A percentile compares a stretch with the other conserved stretches of the same genome.
These are phyloP conservation scores for Cystobasidium onofrii DNA, from an alignment of 768 basidiomycete species.

Conservation along the genomic window DNA sequence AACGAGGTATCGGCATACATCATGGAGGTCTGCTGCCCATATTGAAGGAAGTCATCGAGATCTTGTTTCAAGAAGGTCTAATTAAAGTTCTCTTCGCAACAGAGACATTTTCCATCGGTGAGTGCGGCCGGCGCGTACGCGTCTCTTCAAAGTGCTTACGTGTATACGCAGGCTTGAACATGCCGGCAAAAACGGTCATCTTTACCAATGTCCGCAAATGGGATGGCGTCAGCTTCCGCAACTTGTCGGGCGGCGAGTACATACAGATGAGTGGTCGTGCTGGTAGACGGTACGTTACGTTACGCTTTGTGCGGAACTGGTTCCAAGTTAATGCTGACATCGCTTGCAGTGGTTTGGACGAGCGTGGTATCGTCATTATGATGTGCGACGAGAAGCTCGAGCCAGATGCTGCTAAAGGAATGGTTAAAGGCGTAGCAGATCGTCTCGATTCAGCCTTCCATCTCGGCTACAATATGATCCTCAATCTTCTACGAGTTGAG, in stretches of 20 bases:
- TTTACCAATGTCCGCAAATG: constrained; percentile 93
- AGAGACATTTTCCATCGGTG: constrained; percentile 94
- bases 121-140: background rate
- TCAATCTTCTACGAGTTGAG: constrained; percentile 97
- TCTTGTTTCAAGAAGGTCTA: constrained; percentile 93
- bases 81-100: constrained; percentile 98
- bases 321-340: background rate
- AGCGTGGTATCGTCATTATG: constrained; percentile 98
- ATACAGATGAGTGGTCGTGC: constrained; percentile 99
- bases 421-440: constrained; percentile 98
- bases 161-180: constrained; percentile 59
- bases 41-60: constrained; percentile 97
- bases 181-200: constrained; percentile 99
- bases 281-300: constrained; percentile 54
- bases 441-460: constrained; percentile 96
- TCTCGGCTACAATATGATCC: constrained; percentile 96
- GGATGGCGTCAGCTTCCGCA: constrained; percentile 88
- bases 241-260: constrained; percentile 84
- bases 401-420: constrained; percentile 77
- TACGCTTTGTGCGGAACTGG: background rate
- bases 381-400: constrained; percentile 99
- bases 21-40: constrained; percentile 96
- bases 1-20: constrained; percentile 94
- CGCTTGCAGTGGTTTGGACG: constrained; percentile 69
- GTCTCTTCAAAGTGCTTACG: too few species aligned